Percentiles rank a stretch among this genome's conserved stretches.
phyloP scores from a whole-genome alignment of 768 basidiomycete genomes.

The Lactifluus hygrophoroides region DNA sequence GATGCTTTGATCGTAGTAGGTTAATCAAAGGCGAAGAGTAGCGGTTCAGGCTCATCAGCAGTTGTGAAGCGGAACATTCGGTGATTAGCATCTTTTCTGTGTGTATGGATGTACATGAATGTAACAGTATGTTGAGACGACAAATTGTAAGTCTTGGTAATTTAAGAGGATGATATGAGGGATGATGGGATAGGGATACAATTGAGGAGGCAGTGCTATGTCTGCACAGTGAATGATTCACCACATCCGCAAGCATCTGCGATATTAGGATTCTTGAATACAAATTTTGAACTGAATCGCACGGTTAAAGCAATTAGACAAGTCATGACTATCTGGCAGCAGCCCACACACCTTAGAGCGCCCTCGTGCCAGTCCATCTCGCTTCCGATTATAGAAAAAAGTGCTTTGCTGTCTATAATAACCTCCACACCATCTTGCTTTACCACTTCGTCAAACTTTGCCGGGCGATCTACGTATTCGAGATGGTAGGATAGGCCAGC shows the following conservation, averaged over 20 bases:
- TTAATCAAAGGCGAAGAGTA: background rate
- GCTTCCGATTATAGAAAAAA: conserved; percentile 97
- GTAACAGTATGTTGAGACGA: background rate
- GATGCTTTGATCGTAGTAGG: background rate
- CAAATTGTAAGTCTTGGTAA: background rate
- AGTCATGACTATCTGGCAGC: too few relatives aligned
- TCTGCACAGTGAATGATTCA: conserved; percentile 71
- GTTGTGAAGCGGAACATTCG: too few relatives aligned
- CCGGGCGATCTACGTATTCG: conserved; percentile 88
- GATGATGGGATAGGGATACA: conserved; percentile 8
- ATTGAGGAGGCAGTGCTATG: conserved; percentile 2
- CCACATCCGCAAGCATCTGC: conserved; percentile 93
- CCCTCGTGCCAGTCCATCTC: conserved; percentile 99
- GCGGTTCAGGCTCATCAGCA: background rate
- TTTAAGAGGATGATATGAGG: background rate
- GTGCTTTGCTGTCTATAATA: conserved; percentile 90
- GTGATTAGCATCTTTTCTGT: background rate
- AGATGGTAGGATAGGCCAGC: conserved; percentile 87
- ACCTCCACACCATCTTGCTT: conserved; percentile 93
- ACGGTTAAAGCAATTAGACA: conserved; percentile 8
- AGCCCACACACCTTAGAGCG: conserved; percentile 68
- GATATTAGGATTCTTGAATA: conserved; percentile 87
- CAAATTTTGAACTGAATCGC: conserved; percentile 60
- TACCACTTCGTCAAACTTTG: conserved; percentile 92
- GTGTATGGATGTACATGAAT: conserved; percentile 1